These are phyloP conservation scores for Botrytis fragariae DNA, from an alignment of 2,329 filamentous ascomycete species.

Conservation along the genomic window DNA sequence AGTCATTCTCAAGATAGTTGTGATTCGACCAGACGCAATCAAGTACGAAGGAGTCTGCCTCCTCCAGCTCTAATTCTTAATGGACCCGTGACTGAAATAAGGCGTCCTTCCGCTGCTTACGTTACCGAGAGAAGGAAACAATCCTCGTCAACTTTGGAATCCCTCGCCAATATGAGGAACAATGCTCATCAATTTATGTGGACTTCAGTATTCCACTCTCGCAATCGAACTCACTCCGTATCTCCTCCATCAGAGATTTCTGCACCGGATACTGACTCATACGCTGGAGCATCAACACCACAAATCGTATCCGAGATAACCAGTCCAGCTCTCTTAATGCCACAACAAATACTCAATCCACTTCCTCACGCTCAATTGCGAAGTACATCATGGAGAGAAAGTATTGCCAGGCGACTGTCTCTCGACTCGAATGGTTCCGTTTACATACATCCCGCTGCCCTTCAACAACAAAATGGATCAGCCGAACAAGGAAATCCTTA, in stretches of 20 bases:
- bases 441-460: conserved; percentile 23
- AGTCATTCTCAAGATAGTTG: conserved; percentile 19
- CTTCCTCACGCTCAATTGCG: conserved; percentile 21
- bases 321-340: conserved; percentile 3
- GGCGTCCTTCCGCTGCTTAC: conserved; percentile 21
- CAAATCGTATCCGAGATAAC: conserved; percentile 23
- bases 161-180: conserved; percentile 21
- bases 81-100: conserved; percentile 33
- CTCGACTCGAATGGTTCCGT: conserved; percentile 22
- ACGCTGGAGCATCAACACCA: conserved; percentile 26
- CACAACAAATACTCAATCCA: background rate
- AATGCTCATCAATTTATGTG: conserved; percentile 36
- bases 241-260: conserved; percentile 28
- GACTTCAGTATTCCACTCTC: conserved; percentile 30
- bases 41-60: conserved; percentile 25
- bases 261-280: conserved; percentile 28
- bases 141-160: conserved; percentile 26
- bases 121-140: conserved; percentile 22
- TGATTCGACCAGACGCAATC: conserved; percentile 18
- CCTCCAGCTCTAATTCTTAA: conserved; percentile 32
- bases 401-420: conserved; percentile 27
- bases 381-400: conserved; percentile 28
- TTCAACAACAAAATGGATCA: conserved; percentile 27
- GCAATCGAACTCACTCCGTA: conserved; percentile 19
- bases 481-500: conserved; percentile 19